Evolutionary conservation across 345 rosid species (phyloP).

Genomic region (Zanthoxylum bungeanum): DNA sequence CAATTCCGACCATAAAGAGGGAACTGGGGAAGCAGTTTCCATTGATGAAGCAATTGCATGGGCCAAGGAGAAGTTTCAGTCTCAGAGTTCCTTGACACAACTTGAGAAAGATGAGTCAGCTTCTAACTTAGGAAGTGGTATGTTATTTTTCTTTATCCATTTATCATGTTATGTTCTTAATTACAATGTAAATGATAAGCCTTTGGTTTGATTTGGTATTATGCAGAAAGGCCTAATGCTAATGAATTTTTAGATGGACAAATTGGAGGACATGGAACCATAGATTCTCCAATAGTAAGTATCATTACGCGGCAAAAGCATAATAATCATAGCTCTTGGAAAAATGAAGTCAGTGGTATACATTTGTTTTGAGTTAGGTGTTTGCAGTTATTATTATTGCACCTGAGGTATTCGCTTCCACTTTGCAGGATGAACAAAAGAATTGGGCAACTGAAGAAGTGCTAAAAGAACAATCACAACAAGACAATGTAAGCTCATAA

Average conservation of each 20-base stretch:
- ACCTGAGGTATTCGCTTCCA: not conserved
- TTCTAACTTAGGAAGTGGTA: slow-evolving; percentile 31
- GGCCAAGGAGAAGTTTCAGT: slow-evolving; percentile 61
- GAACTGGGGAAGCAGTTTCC: slow-evolving; percentile 43
- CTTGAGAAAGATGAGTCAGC: slow-evolving; percentile 13
- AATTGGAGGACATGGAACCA: slow-evolving; percentile 20
- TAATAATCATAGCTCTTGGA: not conserved
- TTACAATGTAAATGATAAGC: no score
- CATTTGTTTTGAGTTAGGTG: not conserved
- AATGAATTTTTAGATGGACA: slow-evolving; percentile 11
- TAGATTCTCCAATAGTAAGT: slow-evolving; percentile 23
- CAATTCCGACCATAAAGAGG: slow-evolving; percentile 50
- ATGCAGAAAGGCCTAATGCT: slow-evolving; percentile 27
- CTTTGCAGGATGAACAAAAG: slow-evolving; percentile 39
- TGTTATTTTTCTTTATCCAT: not conserved
- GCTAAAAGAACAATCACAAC: slow-evolving; percentile 26
- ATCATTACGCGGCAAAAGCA: not conserved
- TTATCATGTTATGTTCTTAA: no score
- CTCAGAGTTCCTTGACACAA: slow-evolving; percentile 22
- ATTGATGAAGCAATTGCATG: slow-evolving; percentile 71
- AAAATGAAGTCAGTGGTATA: no score
- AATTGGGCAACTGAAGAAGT: slow-evolving; percentile 42
- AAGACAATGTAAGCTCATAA: slow-evolving; percentile 31
- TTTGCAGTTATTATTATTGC: not conserved
- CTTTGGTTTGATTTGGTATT: not conserved